Base-by-base conservation (phyloP, 208 protist species). In the Acanthamoeba royreba region DNA sequence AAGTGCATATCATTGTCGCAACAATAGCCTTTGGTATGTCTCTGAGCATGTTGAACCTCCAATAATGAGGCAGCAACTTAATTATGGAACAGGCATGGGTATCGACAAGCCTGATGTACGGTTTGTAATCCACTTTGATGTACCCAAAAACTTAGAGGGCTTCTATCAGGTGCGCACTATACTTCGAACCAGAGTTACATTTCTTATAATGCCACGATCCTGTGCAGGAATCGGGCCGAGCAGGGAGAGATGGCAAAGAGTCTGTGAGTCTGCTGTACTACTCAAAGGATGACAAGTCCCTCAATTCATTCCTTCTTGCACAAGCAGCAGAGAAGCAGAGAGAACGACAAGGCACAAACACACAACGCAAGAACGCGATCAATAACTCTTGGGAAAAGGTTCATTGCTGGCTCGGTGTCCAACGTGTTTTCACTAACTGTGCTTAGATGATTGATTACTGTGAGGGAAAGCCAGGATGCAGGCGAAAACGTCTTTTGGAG, bases 51-150 rank as follows among this genome's bases (percentile, higher is more conserved):
- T n/a, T n/a, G n/a, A n/a, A n/a, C n/a, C n/a, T n/a, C n/a, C n/a
- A n/a, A n/a, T n/a, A n/a, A n/a, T n/a, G n/a, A n/a, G n/a, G n/a
- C n/a, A n/a, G n/a, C n/a, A n/a, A n/a, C n/a, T 35, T 72, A n/a
- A 72, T 4, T 31, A 22, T 15, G 0, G 28, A 8, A 38, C n/a
- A 72, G 61, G 61, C 15, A 86, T 86, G 93, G 92, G 97, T 22
- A 99, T 99, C 79, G 98, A 99, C 95, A 99, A 99, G 95, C 92
- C 96, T 0, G 98, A 99, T 93, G 99, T 99, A 42, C 97, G 99
- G 47, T 98, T 97, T 94, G 98, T 99, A 4, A 95, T 99, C 55
- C 99, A 99, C 97, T 97, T 98, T 38, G 96, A 96, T 0, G 94
- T 99, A 4, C 98, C 99, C 0, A 98, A 98, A 63, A 86, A 86